These are phyloP conservation scores for Amborella trichopoda DNA, from an alignment of 164 flowering plant genomes.

Conservation along the genomic window DNA sequence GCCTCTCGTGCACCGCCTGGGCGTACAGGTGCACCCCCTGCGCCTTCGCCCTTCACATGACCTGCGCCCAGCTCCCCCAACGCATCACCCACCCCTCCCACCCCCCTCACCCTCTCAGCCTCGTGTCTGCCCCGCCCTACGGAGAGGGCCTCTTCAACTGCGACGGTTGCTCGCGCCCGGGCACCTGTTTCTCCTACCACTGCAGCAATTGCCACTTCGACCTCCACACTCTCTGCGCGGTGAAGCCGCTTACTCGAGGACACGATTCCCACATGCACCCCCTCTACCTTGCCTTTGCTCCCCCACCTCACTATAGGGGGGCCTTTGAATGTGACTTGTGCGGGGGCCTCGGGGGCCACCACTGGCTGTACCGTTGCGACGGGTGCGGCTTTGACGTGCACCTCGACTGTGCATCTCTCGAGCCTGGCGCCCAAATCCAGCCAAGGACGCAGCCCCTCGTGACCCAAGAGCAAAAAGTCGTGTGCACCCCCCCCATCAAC, in stretches of 20 bases:
- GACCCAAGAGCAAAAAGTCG: background rate
- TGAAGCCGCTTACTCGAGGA: background rate
- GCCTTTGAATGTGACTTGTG: background rate
- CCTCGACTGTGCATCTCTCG: background rate
- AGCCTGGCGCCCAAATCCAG: slow-evolving; percentile 1
- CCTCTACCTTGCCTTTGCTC: background rate
- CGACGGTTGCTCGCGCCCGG: slow-evolving; percentile 1
- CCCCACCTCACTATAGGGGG: background rate
- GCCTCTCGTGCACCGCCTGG: background rate
- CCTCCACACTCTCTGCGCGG: slow-evolving; percentile 1
- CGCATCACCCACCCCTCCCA: slow-evolving; percentile 4
- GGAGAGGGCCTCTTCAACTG: background rate
- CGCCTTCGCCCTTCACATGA: slow-evolving; percentile 4
- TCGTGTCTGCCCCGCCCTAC: background rate
- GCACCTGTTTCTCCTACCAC: slow-evolving; percentile 1
- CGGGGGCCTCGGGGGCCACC: background rate
- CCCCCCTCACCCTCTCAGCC: slow-evolving; percentile 6
- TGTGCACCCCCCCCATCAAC: background rate
- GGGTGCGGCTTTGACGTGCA: background rate
- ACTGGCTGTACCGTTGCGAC: slow-evolving; percentile 1
- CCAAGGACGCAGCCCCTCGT: background rate
- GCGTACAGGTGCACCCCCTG: slow-evolving; percentile 3
- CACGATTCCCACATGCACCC: slow-evolving; percentile 3
- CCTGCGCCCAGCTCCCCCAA: background rate
- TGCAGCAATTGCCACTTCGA: slow-evolving; percentile 2